Conservation (phyloP, 495 filamentous ascomycete species). For the Aspergillus nidulans region DNA sequence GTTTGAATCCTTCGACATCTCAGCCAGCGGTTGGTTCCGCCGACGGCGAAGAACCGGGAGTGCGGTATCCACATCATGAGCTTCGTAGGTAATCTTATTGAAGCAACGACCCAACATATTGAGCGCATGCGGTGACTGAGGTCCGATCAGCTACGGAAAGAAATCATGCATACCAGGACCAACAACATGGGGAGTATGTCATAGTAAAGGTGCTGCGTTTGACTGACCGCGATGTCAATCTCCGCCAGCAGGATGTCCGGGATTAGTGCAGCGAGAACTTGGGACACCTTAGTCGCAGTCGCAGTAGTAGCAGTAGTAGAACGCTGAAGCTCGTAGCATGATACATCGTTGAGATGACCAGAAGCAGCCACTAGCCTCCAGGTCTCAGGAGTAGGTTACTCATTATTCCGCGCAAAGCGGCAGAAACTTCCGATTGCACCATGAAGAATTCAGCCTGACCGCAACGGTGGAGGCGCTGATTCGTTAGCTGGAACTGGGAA, state of each 20-base stretch:
- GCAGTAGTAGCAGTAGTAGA: no score
- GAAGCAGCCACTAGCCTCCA: background rate
- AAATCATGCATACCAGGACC: background rate
- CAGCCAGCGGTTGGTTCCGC: background rate
- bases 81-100: background rate
- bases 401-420: background rate
- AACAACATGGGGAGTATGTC: background rate
- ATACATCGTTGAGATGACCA: background rate
- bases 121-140: background rate
- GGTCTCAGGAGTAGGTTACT: background rate
- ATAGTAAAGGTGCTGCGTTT: no score
- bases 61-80: background rate
- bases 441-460: background rate
- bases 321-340: background rate
- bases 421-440: background rate
- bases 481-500: background rate
- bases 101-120: background rate
- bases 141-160: background rate
- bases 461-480: background rate
- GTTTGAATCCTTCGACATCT: conserved; percentile 4
- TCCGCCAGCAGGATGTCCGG: background rate
- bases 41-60: background rate
- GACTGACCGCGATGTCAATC: no score
- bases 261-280: no score
- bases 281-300: no score